Conservation (phyloP, 2,329 filamentous ascomycete species). For the Paramyrothecium sp. region DNA sequence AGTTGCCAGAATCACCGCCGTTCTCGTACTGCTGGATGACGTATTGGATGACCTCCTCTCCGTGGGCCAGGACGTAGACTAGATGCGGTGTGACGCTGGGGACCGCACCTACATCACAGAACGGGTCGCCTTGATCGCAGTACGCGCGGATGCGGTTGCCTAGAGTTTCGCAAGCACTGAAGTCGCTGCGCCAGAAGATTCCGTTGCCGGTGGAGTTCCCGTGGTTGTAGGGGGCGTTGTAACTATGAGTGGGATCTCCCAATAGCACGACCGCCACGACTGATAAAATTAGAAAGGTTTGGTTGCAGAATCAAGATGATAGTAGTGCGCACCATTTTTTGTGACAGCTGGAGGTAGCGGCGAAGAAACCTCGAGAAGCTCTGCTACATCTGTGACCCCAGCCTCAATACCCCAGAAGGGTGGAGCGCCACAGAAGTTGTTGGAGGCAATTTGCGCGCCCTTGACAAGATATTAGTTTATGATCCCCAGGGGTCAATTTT, state of each 20-base stretch:
- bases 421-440: conserved; percentile 17
- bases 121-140: conserved; percentile 22
- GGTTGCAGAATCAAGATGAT: not conserved
- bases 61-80: conserved; percentile 18
- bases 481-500: not conserved
- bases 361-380: conserved; percentile 6
- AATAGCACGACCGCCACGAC: conserved; percentile 19
- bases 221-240: conserved; percentile 12
- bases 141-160: conserved; percentile 19
- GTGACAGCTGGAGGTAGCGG: conserved; percentile 9
- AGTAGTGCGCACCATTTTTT: conserved; percentile 9
- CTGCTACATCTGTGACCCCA: not conserved
- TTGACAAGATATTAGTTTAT: not conserved
- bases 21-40: conserved; percentile 11
- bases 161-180: conserved; percentile 14
- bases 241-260: conserved; percentile 18
- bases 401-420: not conserved
- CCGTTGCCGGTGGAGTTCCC: conserved; percentile 15
- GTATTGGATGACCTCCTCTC: conserved; percentile 14
- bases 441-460: conserved; percentile 20
- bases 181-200: conserved; percentile 16
- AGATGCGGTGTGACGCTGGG: conserved; percentile 10
- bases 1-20: not conserved
- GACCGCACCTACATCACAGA: conserved; percentile 16
- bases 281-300: conserved; percentile 1